Percentiles rank a stretch among this genome's conserved stretches.
phyloP scores from a whole-genome alignment of 1,284 basidiomycete species.

The Schizophyllum commune region DNA sequence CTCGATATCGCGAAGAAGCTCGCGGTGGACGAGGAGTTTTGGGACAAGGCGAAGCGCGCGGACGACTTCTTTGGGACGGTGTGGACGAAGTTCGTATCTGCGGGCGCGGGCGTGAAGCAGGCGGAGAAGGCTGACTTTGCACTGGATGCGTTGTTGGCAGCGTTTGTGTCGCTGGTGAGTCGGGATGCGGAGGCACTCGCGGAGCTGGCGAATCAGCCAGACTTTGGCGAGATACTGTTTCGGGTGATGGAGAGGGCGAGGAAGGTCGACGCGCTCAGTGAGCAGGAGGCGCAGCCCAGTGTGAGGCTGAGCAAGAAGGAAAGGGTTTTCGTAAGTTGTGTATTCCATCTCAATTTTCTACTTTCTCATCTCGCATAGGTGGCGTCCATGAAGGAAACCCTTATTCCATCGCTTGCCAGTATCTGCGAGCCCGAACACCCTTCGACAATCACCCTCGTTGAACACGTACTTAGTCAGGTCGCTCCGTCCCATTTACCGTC shows the following conservation, averaged over 20 bases:
- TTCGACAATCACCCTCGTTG: background rate
- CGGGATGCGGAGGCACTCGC: background rate
- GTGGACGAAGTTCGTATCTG: constrained; percentile 40
- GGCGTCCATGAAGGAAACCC: background rate
- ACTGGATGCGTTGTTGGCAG: background rate
- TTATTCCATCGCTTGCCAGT: background rate
- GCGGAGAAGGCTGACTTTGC: background rate
- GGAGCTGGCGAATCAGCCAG: background rate
- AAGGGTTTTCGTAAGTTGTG: background rate
- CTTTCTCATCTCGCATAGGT: background rate
- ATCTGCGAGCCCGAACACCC: background rate
- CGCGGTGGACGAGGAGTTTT: constrained; percentile 57
- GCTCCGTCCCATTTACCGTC: background rate
- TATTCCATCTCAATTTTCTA: too few relatives aligned
- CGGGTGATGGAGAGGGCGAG: background rate
- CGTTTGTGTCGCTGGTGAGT: background rate
- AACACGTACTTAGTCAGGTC: background rate
- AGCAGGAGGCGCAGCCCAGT: background rate
- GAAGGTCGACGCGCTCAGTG: background rate
- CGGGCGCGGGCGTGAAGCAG: background rate
- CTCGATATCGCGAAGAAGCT: constrained; percentile 67
- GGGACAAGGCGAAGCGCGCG: constrained; percentile 56
- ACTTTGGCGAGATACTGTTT: background rate
- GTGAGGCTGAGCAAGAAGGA: background rate
- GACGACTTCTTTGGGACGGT: constrained; percentile 50